phyloP scores from a whole-genome alignment of 2,329 filamentous ascomycete genomes.

The Periconia sp. region DNA sequence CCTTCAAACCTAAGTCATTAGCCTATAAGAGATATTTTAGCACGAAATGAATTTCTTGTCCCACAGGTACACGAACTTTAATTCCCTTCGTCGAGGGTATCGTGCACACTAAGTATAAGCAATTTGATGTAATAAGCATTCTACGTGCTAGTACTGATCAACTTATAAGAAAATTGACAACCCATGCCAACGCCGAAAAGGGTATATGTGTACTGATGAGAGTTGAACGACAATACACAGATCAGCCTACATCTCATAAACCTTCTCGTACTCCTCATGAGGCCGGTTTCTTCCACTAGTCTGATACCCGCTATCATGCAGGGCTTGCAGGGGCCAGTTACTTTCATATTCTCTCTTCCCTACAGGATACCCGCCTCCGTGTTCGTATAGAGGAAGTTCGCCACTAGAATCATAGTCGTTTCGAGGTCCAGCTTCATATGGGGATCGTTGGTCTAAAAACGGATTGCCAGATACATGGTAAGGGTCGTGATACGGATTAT shows the following conservation, averaged over 20 bases:
- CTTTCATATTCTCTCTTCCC: neutral
- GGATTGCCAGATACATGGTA: neutral
- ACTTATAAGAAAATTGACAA: too few relatives aligned
- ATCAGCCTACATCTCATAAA: neutral
- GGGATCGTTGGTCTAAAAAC: neutral
- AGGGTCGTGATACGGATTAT: conserved; percentile 4
- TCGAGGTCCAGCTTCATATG: neutral
- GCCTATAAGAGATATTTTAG: too few relatives aligned
- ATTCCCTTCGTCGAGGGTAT: too few relatives aligned
- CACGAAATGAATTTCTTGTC: too few relatives aligned
- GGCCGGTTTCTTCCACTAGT: neutral
- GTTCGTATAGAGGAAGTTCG: neutral
- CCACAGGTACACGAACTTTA: too few relatives aligned
- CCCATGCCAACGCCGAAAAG: neutral
- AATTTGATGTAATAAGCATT: too few relatives aligned
- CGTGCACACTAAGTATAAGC: too few relatives aligned
- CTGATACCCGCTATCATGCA: neutral
- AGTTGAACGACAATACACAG: neutral
- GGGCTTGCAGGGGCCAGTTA: conserved; percentile 3
- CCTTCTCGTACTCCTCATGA: neutral
- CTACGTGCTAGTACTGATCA: too few relatives aligned
- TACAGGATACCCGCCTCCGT: too few relatives aligned
- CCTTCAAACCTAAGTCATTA: too few relatives aligned
- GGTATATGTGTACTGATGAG: conserved; percentile 1
- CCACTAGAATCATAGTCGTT: neutral